These are phyloP conservation scores for Fusarium ambrosium DNA, from an alignment of 2,329 filamentous ascomycete species.

Conservation along the genomic window DNA sequence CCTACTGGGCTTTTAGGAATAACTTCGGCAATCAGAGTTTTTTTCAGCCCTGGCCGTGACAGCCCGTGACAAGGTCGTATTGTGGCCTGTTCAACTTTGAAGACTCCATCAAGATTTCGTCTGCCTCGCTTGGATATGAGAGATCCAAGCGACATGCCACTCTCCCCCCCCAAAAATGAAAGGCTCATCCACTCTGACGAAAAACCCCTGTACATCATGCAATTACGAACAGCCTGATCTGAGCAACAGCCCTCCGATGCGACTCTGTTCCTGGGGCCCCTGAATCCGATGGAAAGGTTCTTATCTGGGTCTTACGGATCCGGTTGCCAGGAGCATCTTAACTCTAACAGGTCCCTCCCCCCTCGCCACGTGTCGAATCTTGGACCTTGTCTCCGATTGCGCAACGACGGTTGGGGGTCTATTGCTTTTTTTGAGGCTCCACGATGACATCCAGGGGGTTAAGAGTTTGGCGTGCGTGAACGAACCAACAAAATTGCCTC, in stretches of 20 bases:
- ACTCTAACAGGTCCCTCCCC: neutral
- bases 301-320: neutral
- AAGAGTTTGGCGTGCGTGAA: neutral
- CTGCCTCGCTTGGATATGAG: neutral
- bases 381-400: neutral
- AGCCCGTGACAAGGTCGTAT: neutral
- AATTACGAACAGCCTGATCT: neutral
- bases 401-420: neutral
- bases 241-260: neutral
- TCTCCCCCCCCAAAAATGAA: neutral
- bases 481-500: conserved; percentile 1
- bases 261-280: neutral
- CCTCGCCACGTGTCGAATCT: neutral
- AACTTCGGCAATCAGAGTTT: conserved; percentile 1
- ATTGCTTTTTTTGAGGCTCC: neutral
- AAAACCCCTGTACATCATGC: neutral
- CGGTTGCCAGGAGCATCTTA: neutral
- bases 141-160: neutral
- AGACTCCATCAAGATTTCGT: neutral
- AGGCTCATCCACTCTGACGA: neutral
- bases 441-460: conserved; percentile 1
- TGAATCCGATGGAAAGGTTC: neutral
- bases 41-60: neutral
- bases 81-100: neutral
- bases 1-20: neutral